A percentile compares a stretch with the other conserved stretches of the same genome.
These are phyloP conservation scores for Bipolaris zeicola DNA, from an alignment of 2,329 filamentous ascomycete species.

Conservation along the genomic window DNA sequence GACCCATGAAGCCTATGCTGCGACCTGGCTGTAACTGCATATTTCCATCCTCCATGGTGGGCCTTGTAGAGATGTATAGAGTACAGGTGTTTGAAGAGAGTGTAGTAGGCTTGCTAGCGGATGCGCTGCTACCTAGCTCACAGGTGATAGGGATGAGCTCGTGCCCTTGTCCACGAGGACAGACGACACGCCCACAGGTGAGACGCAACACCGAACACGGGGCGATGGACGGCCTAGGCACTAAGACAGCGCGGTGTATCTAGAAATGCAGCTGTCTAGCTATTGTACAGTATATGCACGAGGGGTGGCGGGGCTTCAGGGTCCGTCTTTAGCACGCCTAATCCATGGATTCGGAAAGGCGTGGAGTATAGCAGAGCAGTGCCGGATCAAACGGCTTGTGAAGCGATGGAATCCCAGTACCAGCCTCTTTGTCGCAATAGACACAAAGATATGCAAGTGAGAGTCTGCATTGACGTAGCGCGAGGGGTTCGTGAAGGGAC, in stretches of 20 bases:
- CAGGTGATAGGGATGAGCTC: slow-evolving; percentile 16
- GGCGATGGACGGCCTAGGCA: neutral
- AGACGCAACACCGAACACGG: neutral
- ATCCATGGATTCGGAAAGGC: neutral
- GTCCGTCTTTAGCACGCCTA: slow-evolving; percentile 1
- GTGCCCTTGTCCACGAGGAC: slow-evolving; percentile 38
- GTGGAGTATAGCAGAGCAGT: neutral
- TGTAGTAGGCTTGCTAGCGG: slow-evolving; percentile 8
- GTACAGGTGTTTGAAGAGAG: neutral
- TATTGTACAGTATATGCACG: slow-evolving; percentile 2
- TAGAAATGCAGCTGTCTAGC: neutral
- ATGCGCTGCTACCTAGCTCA: slow-evolving; percentile 16
- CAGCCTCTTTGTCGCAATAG: neutral
- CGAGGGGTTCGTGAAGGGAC: slow-evolving; percentile 7
- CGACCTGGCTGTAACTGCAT: slow-evolving; percentile 41
- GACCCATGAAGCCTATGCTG: slow-evolving; percentile 51
- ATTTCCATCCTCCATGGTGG: slow-evolving; percentile 38
- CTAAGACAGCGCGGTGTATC: neutral
- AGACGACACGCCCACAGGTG: neutral
- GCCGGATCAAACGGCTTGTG: neutral
- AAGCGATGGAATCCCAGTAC: neutral
- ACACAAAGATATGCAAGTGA: slow-evolving; percentile 4
- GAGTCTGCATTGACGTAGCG: slow-evolving; percentile 14
- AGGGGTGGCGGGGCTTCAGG: slow-evolving; percentile 23
- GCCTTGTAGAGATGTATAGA: neutral